Evolutionary conservation across 179 eudicot species (phyloP), one percentile per base, ranked within the genome.

Genomic region (Drosera spatulata): DNA sequence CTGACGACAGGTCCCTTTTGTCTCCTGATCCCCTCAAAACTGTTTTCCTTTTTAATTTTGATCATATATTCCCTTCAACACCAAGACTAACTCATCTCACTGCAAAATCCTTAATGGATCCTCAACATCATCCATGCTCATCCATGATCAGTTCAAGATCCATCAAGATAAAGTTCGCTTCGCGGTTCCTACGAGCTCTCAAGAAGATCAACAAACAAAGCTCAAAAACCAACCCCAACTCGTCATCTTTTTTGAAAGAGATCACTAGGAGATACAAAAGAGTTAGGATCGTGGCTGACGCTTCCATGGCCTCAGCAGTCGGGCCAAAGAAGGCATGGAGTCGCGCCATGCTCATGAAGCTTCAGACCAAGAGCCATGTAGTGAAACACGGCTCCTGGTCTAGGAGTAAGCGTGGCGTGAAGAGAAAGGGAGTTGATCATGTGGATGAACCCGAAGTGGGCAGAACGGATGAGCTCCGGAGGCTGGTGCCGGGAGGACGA

Each of bases 261-360:
- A 2, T 13, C 9, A 14, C 10, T n/a, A 50, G 53, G 38, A 67
- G 79, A 62, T 70, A 41, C 53, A 71, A 55, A 2, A 61, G 45
- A 61, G 66, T 87, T 4, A 87, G 75, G 76, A 10, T 77, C 6
- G 91, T 87, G 4, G 83, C 97, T 0, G 71, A 81, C 60, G 71
- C 66, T 10, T 80, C 89, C 39, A 22, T 22, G 33, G 33, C 33
- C 33, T 22, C 33, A 22, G 33, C 33, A 22, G 33, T 22, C 33
- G 33, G 95, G 15, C 72, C 91, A 0, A 68, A 61, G 48, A 69
- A 91, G 51, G 87, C 77, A 0, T 88, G 96, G 96, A 80, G 85
- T 42, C 81, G 85, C 46, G 85, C 90, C 52, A 10, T 82, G 10
- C 72, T 83, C 4, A 7, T 61, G n/a, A 67, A 71, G 77, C 64